Evolutionary conservation across 2,329 filamentous ascomycete species (phyloP), one percentile per base, ranked within the genome.

Genomic region (Talaromyces sp.): DNA sequence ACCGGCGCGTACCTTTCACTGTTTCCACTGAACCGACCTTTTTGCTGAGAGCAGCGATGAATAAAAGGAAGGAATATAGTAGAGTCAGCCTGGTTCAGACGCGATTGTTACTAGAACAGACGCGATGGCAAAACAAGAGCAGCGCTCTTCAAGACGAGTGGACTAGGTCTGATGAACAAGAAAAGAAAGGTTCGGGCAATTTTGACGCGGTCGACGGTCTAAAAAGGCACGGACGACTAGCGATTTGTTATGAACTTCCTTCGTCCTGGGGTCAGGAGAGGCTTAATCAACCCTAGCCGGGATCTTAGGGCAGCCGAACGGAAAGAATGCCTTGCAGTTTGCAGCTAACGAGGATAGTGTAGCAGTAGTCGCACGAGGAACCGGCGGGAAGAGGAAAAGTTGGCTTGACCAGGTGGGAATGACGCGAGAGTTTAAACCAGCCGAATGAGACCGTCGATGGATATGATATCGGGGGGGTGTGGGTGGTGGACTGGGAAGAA

Each of bases 311-410:
- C 65, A 66, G 46, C 66, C 64, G 68, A 65, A 51, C 56, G 56
- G 67, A 65, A 26, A 29, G 48, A 67, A 72, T 72, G 70, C 67
- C 72, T 70, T 74, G 72, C 72, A 74, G 63, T 70, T 74, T 70
- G 70, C 72, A 65, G 70, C 70, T 68, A 56, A 56, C 31, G 46
- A 51, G 29, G 31, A 53, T 57, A 58, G 59, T 54, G 26, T 46
- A 46, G 21, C 21, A 65, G 65, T 65, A 57, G 64, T 63, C 70
- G 67, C 69, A 71, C 68, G 68, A 74, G 69, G 70, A 66, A 67
- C 68, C 69, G 67, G 70, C 67, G 67, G 68, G 21, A 55, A 54
- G 26, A 48, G 66, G 5, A 61, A 61, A 63, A 63, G 65, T 61
- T 60, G 66, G 65, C 60, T 60, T 65, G 62, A 65, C 64, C 66